Base-by-base conservation (phyloP, 2,329 filamentous ascomycete genomes). In the Coniella lustricola region DNA sequence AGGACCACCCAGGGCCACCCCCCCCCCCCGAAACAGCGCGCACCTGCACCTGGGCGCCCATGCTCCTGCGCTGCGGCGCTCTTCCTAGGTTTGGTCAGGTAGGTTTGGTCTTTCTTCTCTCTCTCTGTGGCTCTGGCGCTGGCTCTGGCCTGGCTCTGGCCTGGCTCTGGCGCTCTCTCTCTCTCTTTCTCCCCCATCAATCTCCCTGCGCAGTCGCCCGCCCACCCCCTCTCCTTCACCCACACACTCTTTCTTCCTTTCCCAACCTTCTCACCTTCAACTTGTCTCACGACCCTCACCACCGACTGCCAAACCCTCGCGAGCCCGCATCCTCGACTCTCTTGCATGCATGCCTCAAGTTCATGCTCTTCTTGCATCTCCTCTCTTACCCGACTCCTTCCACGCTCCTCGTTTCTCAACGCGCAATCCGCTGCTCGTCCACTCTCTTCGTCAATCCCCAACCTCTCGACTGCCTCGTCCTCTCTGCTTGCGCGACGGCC, bases 401-500 rank as follows among this genome's bases (percentile, higher is more conserved):
- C 25, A 49, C 54, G 50, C 52, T 54, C 58, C 57, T 60, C 59
- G 58, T 58, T 46, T 56, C 54, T 58, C 59, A 56, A 61, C 59
- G 56, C 62, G 58, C 59, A 60, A 58, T 56, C 22, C 44, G 22
- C 29, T 29, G 36, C n/a, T 31, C 29, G n/a, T 35, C 36, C 29
- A n/a, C 42, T 52, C 48, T 48, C 50, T 48, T 49, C 42, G 42
- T 54, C 52, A 57, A 59, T 44, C 31, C 55, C 56, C 58, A 54
- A 21, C 49, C 54, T 47, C 50, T 54, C 52, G 56, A 57, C 45
- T 51, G 48, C 49, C 46, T 50, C 47, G 46, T 41, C 40, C 42
- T 48, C 47, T 45, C 52, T 45, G 45, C 52, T 42, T 54, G 46
- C 49, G 54, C 52, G 45, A 49, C 46, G n/a, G 20, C 22, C 40